Evolutionary conservation across 768 basidiomycete genomes (phyloP), one percentile per base, ranked within the genome.

Genomic region (Tricholoma flavovirens): DNA sequence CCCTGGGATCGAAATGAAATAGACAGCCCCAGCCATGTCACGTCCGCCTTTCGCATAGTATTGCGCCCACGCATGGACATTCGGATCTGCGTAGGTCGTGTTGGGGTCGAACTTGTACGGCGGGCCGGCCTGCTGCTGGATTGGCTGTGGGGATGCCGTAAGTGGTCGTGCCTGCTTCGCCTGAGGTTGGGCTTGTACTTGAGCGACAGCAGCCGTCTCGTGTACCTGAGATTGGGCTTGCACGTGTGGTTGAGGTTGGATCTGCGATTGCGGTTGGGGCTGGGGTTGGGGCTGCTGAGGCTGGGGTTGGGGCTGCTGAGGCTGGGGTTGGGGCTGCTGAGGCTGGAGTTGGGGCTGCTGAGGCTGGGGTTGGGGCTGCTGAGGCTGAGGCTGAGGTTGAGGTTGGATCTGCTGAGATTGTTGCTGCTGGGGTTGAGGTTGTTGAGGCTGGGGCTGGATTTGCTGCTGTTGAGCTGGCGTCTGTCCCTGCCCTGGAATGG

Each of bases 51-150:
- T 82, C 0, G 85, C 84, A 65, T 93, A 93, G 69, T 93, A 93
- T 61, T 84, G 80, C 5, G 88, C 90, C 90, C 90, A 93, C 0
- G 87, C 88, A 65, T 92, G 90, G 19, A 86, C 89, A 59, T 90
- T 90, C 54, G 83, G 81, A 66, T 93, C 90, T 14, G 82, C 70
- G 62, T 93, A 93, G 19, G 82, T 83, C 49, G 75, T 72, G 26
- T 74, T 77, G 4, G 88, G 87, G 60, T 90, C 82, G 64, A 79
- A 92, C 8, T 74, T 66, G 64, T 78, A 78, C 14, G 83, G 81
- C 17, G 78, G 76, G n/a, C 77, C 76, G 12, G 59, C 57, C 45
- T 63, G 65, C 7, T 51, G 49, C 40, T 56, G 65, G 62, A 36
- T 61, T 61, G 55, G 63, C 64, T 68, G 64, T 19, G 62, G 54